Evolutionary conservation across 345 rosid species (phyloP).

Genomic region (Eucalyptus pauciflora): DNA sequence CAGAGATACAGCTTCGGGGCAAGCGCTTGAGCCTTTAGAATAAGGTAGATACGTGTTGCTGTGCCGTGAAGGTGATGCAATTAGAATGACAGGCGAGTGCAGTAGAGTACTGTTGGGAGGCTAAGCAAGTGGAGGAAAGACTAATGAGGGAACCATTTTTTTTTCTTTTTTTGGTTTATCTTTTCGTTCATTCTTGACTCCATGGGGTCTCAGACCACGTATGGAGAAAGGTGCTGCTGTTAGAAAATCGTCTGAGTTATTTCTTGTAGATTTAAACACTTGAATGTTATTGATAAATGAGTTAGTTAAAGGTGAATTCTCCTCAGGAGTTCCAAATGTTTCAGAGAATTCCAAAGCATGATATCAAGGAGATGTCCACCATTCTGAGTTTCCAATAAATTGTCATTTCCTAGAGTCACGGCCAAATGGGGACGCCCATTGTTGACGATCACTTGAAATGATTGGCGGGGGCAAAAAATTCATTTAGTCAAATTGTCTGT

Average conservation of each 20-base stretch:
- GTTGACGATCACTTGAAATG: background rate
- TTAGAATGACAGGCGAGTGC: background rate
- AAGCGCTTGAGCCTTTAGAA: background rate
- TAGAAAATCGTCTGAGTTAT: background rate
- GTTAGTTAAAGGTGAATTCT: background rate
- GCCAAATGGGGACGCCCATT: background rate
- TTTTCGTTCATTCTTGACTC: background rate
- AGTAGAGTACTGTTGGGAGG: background rate
- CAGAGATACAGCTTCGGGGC: background rate
- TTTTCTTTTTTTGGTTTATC: background rate
- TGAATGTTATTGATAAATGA: background rate
- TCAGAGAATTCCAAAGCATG: background rate
- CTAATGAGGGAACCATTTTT: background rate
- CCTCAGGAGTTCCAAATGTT: background rate
- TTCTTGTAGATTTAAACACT: background rate
- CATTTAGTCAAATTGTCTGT: background rate
- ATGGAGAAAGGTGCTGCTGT: background rate
- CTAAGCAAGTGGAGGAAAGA: background rate
- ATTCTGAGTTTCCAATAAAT: background rate
- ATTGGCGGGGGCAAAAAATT: background rate
- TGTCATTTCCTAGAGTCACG: background rate
- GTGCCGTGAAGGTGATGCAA: background rate
- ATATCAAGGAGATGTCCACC: background rate
- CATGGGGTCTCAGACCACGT: background rate
- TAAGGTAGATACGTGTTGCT: background rate